Base-by-base conservation (phyloP, 352 stramenopile genomes). In the Phytophthora hibernalis region DNA sequence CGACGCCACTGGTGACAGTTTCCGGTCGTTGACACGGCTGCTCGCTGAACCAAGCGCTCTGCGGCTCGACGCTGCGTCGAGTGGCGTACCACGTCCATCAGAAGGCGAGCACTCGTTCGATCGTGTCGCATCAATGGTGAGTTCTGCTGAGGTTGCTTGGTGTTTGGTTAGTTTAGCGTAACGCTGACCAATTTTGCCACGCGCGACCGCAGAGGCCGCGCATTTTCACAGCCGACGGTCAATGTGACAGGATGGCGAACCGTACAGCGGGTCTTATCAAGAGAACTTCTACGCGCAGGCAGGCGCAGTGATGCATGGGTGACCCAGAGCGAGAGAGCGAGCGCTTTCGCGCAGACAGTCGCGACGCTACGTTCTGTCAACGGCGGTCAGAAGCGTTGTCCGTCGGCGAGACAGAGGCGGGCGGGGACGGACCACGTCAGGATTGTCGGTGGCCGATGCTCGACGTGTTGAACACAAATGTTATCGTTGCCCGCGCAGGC, bases 301-400 rank as follows among this genome's bases (percentile, higher is more conserved):
- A 22, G 37, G 35, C 20, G 22, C 40, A 24, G 21, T 59, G 42
- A 68, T 65, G 54, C 49, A 71, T 59, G 51, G 42, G 61, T 54
- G 49, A 62, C 44, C 43, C 33, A 49, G 26, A 42, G 61, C 61
- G 54, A 68, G 57, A 62, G 51, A 45, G 45, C 33, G 65, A 61
- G 45, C 40, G 53, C 48, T n/a, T 45, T 63, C 48, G 50, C 54
- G 15, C 13, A 16, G 37, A 43, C 30, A 59, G 60, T 72, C 68
- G 57, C 56, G 63, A 65, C 68, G 68, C 59, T 72, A 69, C 68
- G 68, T 72, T 40, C 38, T 61, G 59, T 69, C 68, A 72, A 69
- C 68, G 69, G 68, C 62, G 62, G 62, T 76, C 68, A 76, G 50
- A 56, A 75, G 52, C 56, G 56, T 71, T 65, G 51, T 16, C 54